Evolutionary conservation across 306 rosid genomes (phyloP), one percentile per base, ranked within the genome.

Genomic region (Purshia tridentata): DNA sequence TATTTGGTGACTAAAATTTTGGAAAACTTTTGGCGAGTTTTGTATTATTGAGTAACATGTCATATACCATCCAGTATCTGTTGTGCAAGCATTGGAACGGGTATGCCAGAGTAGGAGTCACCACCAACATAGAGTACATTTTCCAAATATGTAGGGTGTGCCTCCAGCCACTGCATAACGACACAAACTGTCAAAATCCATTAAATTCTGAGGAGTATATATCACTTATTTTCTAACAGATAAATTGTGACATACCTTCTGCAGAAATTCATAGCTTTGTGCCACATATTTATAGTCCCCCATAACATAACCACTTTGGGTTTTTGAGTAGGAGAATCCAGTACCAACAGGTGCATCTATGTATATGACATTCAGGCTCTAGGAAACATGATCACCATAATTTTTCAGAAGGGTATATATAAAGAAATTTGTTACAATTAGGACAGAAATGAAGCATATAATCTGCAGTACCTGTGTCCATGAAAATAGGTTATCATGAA

Each of bases 291-390:
- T 52, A 9, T 62, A 64, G 63, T 74, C 78, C 14, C 52, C 45
- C 70, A 52, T 19, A 13, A 22, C 20, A 22, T 74, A 74, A 39
- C 78, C 78, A 0, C 29, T 22, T 20, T 19, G 45, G 58, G 63
- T 74, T 8, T 52, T 39, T 20, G 71, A 74, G 48, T 74, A 74
- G 50, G 78, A 74, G 62, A 74, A 74, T 12, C 71, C 71, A 62
- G 78, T 4, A 7, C 78, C 78, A 52, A 74, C 78, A 4, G 78
- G 78, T 19, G 63, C 78, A 74, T 74, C 78, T 65, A 74, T 12
- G n/a, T 74, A 74, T 19, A 74, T 64, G 51, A 74, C 63, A 42
- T 52, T 74, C 8, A 74, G 42, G 20, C 58, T 41, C 78, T 69
- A 15, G 37, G 29, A 35, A 6, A 52, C n/a, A 37, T 49, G 4